Conservation (phyloP, 106 monocot species). For the Dactylorhiza incarnata region DNA sequence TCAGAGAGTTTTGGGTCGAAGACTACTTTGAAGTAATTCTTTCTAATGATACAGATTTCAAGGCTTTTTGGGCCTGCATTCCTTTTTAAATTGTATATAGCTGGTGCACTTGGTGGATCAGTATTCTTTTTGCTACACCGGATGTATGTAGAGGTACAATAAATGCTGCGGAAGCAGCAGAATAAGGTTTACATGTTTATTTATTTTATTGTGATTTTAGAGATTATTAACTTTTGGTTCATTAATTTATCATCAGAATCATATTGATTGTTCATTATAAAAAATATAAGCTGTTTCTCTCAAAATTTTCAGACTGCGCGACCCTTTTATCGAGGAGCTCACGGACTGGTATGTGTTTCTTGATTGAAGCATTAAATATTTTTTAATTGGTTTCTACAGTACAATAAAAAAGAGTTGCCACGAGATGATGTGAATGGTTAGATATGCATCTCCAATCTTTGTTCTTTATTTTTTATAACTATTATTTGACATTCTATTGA, state of each 20-base stretch:
- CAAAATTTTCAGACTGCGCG: constrained; percentile 43
- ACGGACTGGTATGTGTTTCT: constrained; percentile 50
- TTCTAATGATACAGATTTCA: constrained; percentile 38
- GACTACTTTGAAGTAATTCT: constrained; percentile 6
- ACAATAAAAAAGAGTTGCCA: background rate
- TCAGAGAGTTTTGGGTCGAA: background rate
- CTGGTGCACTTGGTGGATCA: constrained; percentile 79
- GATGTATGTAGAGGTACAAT: constrained; percentile 32
- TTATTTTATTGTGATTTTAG: background rate
- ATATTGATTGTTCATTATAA: background rate
- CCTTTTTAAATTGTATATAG: constrained; percentile 75
- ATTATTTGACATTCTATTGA: no score
- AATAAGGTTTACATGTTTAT: background rate
- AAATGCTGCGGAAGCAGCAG: background rate
- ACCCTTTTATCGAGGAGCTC: constrained; percentile 33
- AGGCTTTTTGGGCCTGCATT: constrained; percentile 71
- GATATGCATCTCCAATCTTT: background rate
- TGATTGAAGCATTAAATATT: background rate
- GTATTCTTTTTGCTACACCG: constrained; percentile 61
- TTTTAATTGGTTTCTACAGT: background rate
- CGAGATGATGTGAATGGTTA: background rate
- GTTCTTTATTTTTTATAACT: background rate
- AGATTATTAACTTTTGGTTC: background rate
- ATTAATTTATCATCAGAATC: background rate
- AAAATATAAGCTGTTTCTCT: background rate